Conservation (phyloP, 768 basidiomycete species). For the Podaxis sp. region DNA sequence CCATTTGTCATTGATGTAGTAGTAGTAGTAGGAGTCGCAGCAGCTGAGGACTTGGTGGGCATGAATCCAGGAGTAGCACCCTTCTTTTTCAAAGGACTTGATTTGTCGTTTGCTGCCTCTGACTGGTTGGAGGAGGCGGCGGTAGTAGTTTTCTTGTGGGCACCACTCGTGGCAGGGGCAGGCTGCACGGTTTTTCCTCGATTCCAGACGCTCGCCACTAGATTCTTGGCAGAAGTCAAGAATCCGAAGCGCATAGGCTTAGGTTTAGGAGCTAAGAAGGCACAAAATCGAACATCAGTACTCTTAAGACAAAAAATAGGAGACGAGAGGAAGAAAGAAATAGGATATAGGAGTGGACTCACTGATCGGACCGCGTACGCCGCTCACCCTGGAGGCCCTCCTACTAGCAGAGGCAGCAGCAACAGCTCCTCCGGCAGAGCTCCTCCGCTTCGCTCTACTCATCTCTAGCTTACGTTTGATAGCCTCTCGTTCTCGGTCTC, state of each 20-base stretch:
- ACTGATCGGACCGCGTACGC: slow-evolving; percentile 28
- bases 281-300: slow-evolving; percentile 21
- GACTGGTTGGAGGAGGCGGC: background rate
- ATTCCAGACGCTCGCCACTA: slow-evolving; percentile 76
- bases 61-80: background rate
- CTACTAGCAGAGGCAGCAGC: slow-evolving; percentile 39
- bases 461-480: slow-evolving; percentile 64
- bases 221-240: slow-evolving; percentile 66
- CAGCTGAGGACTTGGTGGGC: background rate
- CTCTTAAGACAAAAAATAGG: slow-evolving; percentile 4
- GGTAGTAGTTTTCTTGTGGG: slow-evolving; percentile 25
- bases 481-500: slow-evolving; percentile 54
- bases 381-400: slow-evolving; percentile 21
- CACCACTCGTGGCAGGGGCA: slow-evolving; percentile 23
- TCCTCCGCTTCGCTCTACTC: slow-evolving; percentile 67
- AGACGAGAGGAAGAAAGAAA: too few relatives aligned
- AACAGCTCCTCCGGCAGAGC: slow-evolving; percentile 51
- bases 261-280: slow-evolving; percentile 34
- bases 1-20: background rate
- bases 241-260: slow-evolving; percentile 69
- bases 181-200: slow-evolving; percentile 42
- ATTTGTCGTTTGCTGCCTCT: background rate
- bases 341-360: slow-evolving; percentile 19
- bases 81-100: slow-evolving; percentile 13
- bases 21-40: background rate